These are phyloP conservation scores for Talinum fruticosum DNA, from an alignment of 148 eudicot species.

Conservation along the genomic window DNA sequence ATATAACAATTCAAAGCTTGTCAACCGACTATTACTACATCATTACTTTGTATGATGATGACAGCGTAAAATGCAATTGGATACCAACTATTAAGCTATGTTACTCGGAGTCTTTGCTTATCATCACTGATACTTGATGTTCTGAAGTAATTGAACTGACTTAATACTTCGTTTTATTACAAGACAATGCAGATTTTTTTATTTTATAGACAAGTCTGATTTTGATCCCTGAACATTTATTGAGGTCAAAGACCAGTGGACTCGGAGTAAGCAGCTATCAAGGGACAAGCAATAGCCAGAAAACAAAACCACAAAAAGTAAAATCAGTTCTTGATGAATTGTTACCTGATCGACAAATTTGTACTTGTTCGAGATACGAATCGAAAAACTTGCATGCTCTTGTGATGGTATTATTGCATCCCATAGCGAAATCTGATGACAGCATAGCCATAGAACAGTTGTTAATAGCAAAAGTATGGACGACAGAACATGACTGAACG, in stretches of 20 bases:
- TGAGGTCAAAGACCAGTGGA: not conserved
- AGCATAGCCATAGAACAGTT: constrained; percentile 3
- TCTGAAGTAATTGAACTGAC: not conserved
- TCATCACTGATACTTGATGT: not conserved
- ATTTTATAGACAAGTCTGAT: not conserved
- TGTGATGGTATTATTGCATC: constrained; percentile 79
- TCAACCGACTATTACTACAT: not conserved
- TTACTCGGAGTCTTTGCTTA: not conserved
- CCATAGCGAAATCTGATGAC: constrained; percentile 78
- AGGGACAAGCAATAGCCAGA: not conserved
- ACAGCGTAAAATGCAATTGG: not conserved
- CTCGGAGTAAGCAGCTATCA: not conserved
- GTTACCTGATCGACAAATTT: constrained; percentile 79
- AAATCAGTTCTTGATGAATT: not conserved
- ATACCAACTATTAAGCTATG: not conserved
- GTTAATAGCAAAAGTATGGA: not conserved
- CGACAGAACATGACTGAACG: not conserved
- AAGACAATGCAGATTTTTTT: not conserved
- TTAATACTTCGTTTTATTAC: not conserved
- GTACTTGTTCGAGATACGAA: constrained; percentile 79
- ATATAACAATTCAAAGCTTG: not conserved
- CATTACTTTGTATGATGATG: not conserved
- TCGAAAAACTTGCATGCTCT: constrained; percentile 65
- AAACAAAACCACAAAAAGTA: not conserved
- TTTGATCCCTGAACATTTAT: not conserved